phyloP scores from a whole-genome alignment of 208 protist species.

The Trypanosoma platydactyli region DNA sequence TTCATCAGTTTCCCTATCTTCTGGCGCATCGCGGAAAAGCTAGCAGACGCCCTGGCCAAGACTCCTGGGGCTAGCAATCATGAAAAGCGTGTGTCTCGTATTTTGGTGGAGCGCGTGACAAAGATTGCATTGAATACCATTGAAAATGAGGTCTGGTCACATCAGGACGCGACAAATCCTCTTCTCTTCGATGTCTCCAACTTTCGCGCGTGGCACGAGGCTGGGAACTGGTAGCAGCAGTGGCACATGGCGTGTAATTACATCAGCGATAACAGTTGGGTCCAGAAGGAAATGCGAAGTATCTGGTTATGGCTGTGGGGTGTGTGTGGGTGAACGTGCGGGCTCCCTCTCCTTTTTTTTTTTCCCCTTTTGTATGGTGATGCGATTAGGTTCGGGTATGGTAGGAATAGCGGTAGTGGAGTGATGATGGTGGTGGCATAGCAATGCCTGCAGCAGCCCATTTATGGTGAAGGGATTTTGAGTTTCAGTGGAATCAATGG shows the following conservation, averaged over 20 bases:
- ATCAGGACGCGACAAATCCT: constrained; percentile 72
- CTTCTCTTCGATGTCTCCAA: constrained; percentile 74
- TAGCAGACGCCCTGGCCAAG: constrained; percentile 59
- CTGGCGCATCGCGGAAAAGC: constrained; percentile 85
- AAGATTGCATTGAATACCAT: constrained; percentile 89
- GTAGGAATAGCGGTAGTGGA: too few relatives aligned
- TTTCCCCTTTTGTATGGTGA: not conserved
- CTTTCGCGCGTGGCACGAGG: constrained; percentile 89
- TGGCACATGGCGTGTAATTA: too few relatives aligned
- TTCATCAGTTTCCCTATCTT: constrained; percentile 84
- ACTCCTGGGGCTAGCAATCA: constrained; percentile 39
- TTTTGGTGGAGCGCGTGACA: constrained; percentile 82
- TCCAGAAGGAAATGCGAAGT: too few relatives aligned
- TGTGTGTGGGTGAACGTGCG: too few relatives aligned
- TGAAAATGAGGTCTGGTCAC: constrained; percentile 80
- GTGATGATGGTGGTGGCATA: too few relatives aligned
- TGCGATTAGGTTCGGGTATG: too few relatives aligned
- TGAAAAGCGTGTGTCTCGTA: constrained; percentile 48
- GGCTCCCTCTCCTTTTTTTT: not conserved
- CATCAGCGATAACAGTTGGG: too few relatives aligned
- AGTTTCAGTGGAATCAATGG: too few relatives aligned
- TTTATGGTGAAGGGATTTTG: too few relatives aligned
- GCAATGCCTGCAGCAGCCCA: too few relatives aligned
- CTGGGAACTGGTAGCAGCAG: constrained; percentile 76
- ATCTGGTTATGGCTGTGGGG: too few relatives aligned